Percentiles rank a stretch among this genome's conserved stretches.
phyloP scores from a whole-genome alignment of 2,329 filamentous ascomycete species.

The Tolypocladium inflatum region DNA sequence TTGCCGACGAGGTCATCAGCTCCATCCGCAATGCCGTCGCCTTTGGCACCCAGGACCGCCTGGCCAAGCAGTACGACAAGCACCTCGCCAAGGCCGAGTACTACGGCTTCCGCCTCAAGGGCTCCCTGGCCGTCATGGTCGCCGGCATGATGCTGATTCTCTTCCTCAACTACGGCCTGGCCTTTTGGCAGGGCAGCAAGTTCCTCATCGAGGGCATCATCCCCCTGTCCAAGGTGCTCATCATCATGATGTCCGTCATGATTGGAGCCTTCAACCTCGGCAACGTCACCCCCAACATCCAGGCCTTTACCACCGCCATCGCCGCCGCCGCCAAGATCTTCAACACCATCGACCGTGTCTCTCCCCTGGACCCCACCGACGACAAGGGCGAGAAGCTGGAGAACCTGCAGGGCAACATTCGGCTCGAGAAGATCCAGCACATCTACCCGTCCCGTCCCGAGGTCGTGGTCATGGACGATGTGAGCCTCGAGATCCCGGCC shows the following conservation, averaged over 20 bases:
- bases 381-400: conserved; percentile 64
- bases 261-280: conserved; percentile 88
- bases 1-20: conserved; percentile 90
- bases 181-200: conserved; percentile 79
- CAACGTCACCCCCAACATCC: conserved; percentile 75
- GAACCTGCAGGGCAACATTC: conserved; percentile 65
- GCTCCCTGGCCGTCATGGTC: conserved; percentile 66
- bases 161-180: conserved; percentile 78
- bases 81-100: conserved; percentile 66
- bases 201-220: conserved; percentile 61
- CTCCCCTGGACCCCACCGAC: conserved; percentile 70
- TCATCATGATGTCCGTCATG: conserved; percentile 82
- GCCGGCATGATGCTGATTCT: conserved; percentile 75
- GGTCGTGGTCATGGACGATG: conserved; percentile 77
- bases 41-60: conserved; percentile 85
- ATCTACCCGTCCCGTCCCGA: conserved; percentile 92
- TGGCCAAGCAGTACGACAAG: conserved; percentile 75
- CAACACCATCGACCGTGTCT: conserved; percentile 80
- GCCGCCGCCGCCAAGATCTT: conserved; percentile 88
- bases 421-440: conserved; percentile 75
- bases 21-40: conserved; percentile 88
- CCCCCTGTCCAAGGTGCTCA: conserved; percentile 63
- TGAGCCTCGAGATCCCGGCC: conserved; percentile 70
- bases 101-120: conserved; percentile 69
- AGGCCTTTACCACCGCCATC: conserved; percentile 75